phyloP scores from a whole-genome alignment of 1,284 basidiomycete genomes.

The Moesziomyces globuligerus region DNA sequence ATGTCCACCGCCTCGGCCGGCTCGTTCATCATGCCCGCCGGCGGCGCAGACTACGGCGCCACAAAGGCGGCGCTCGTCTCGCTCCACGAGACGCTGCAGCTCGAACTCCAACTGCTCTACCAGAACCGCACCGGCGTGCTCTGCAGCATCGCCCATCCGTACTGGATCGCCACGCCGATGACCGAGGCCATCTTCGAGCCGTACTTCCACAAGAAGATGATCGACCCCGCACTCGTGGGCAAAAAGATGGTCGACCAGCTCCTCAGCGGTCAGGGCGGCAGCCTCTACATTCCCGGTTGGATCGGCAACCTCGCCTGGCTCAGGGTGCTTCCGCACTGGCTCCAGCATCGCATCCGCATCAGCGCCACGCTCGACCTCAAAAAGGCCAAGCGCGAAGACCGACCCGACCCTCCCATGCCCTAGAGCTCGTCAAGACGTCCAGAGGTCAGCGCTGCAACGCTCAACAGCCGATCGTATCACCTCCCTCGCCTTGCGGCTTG shows the following conservation, averaged over 20 bases:
- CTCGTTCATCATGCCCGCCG: constrained; percentile 57
- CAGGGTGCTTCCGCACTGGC: constrained; percentile 16
- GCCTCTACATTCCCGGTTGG: constrained; percentile 38
- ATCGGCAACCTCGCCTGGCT: constrained; percentile 29
- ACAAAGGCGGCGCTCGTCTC: constrained; percentile 60
- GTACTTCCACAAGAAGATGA: constrained; percentile 20
- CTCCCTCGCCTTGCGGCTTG: no score
- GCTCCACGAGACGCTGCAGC: constrained; percentile 59
- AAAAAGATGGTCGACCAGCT: constrained; percentile 28
- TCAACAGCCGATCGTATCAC: no score
- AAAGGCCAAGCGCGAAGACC: constrained; percentile 5
- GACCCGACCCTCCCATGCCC: not conserved
- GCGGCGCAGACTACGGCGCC: constrained; percentile 57
- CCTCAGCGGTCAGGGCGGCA: constrained; percentile 32
- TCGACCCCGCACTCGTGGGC: constrained; percentile 15
- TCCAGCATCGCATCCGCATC: constrained; percentile 25
- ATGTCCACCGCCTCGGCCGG: constrained; percentile 56
- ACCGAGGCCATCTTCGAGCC: constrained; percentile 3
- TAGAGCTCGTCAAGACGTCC: not conserved
- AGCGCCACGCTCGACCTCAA: constrained; percentile 17
- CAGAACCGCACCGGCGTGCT: constrained; percentile 44
- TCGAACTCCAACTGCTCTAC: constrained; percentile 59
- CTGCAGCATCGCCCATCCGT: constrained; percentile 29
- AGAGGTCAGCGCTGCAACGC: no score
- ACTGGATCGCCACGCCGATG: constrained; percentile 26